Evolutionary conservation across 192 early-diverging fungal genomes (phyloP).

Genomic region (Rhizoclosmatium sp.): DNA sequence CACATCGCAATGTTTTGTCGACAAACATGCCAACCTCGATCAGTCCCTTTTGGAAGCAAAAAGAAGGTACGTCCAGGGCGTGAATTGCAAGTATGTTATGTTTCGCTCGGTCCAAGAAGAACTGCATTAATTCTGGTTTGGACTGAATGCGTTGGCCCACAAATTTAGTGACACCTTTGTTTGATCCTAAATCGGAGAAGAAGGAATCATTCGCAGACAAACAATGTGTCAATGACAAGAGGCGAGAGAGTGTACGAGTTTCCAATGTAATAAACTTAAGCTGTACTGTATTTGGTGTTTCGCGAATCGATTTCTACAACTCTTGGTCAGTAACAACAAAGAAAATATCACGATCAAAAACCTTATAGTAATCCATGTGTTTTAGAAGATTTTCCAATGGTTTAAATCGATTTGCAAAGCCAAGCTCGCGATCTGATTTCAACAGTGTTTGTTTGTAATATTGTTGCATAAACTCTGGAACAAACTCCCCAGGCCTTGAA

Average conservation of each 20-base stretch:
- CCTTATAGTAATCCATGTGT: slow-evolving; percentile 41
- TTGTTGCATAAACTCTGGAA: slow-evolving; percentile 35
- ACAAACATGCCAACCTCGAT: slow-evolving; percentile 31
- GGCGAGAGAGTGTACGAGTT: background rate
- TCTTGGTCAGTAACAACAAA: background rate
- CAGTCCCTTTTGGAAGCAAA: slow-evolving; percentile 21
- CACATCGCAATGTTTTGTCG: slow-evolving; percentile 22
- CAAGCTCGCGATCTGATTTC: background rate
- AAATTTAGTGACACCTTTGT: slow-evolving; percentile 17
- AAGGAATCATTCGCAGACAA: slow-evolving; percentile 14
- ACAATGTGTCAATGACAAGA: background rate
- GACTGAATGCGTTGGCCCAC: background rate
- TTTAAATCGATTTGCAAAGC: background rate
- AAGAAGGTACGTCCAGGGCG: background rate
- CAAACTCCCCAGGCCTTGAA: slow-evolving; percentile 23
- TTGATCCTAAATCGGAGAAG: slow-evolving; percentile 15
- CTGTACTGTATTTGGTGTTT: background rate
- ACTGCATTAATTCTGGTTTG: slow-evolving; percentile 9
- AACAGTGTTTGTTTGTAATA: slow-evolving; percentile 34
- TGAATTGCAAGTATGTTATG: slow-evolving; percentile 15
- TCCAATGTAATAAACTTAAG: slow-evolving; percentile 22
- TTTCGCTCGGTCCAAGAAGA: slow-evolving; percentile 21
- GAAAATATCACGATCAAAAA: slow-evolving; percentile 36
- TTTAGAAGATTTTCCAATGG: slow-evolving; percentile 36
- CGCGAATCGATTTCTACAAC: slow-evolving; percentile 24